Evolutionary conservation across 495 filamentous ascomycete species (phyloP).

Genomic region (Lophiotrema nucula): DNA sequence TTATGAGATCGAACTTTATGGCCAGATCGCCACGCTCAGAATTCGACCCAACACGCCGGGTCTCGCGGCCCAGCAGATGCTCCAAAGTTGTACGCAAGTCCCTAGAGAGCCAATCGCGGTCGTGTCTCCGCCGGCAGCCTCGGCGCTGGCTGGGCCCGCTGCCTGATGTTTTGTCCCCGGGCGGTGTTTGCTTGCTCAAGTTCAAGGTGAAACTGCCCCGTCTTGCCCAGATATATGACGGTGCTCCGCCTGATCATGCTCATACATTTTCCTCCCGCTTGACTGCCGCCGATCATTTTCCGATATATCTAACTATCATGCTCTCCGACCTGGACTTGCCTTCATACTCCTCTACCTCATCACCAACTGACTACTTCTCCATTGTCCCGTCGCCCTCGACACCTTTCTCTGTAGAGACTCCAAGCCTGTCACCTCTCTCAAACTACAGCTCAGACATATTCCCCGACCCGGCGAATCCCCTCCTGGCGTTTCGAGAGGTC

Average conservation of each 20-base stretch:
- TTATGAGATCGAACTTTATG: too few species aligned
- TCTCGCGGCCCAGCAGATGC: too few species aligned
- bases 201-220: too few species aligned
- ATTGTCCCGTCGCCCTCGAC: neutral
- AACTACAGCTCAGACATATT: neutral
- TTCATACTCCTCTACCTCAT: neutral
- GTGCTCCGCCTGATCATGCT: neutral
- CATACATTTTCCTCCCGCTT: neutral
- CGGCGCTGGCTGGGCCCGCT: too few species aligned
- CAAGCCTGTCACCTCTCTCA: constrained; percentile 2
- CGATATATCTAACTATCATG: constrained; percentile 5
- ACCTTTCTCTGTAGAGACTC: constrained; percentile 24
- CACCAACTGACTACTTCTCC: constrained; percentile 28
- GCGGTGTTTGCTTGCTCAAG: too few species aligned
- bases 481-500: constrained; percentile 21
- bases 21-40: too few species aligned
- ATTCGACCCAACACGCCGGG: too few species aligned
- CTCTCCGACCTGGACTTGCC: constrained; percentile 1
- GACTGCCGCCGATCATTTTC: neutral
- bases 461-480: constrained; percentile 25
- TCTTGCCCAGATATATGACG: neutral
- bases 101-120: too few species aligned
- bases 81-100: too few species aligned
- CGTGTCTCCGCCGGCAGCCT: too few species aligned
- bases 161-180: too few species aligned